These are phyloP conservation scores for Pachyrhizus erosus DNA, from an alignment of 306 rosid species.

Conservation along the genomic window DNA sequence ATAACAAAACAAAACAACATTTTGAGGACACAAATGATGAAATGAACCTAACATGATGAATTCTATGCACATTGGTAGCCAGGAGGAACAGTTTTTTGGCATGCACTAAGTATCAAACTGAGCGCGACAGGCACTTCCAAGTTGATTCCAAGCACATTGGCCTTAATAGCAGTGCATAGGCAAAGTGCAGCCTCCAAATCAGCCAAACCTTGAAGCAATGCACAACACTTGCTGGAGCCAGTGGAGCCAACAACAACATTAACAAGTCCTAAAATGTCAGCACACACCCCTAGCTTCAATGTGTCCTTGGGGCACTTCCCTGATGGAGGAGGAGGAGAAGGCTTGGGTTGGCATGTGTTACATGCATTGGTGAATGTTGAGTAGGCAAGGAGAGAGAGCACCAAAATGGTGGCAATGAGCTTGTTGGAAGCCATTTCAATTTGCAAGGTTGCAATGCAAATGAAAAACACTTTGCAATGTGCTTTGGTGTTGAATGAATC, in stretches of 20 bases:
- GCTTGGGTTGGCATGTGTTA: constrained; percentile 46
- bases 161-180: constrained; percentile 84
- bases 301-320: constrained; percentile 64
- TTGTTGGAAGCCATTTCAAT: constrained; percentile 60
- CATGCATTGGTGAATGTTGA: constrained; percentile 56
- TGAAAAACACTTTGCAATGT: background rate
- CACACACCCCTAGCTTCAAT: constrained; percentile 72
- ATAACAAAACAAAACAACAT: background rate
- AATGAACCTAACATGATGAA: background rate
- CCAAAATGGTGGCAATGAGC: constrained; percentile 53
- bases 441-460: constrained; percentile 13
- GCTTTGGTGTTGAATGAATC: constrained; percentile 1
- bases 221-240: constrained; percentile 63
- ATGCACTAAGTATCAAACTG: constrained; percentile 66
- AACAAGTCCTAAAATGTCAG: constrained; percentile 61
- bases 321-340: constrained; percentile 11
- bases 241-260: constrained; percentile 59
- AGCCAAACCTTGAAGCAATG: constrained; percentile 66
- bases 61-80: constrained; percentile 65
- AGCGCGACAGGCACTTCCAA: constrained; percentile 68
- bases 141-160: constrained; percentile 78
- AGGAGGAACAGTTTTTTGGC: constrained; percentile 69
- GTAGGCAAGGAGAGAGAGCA: constrained; percentile 57
- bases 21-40: background rate
- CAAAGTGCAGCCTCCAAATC: constrained; percentile 77